A percentile compares a stretch with the other conserved stretches of the same genome.
These are phyloP conservation scores for Blastomyces gilchristii DNA, from an alignment of 2,329 filamentous ascomycete genomes.

Conservation along the genomic window DNA sequence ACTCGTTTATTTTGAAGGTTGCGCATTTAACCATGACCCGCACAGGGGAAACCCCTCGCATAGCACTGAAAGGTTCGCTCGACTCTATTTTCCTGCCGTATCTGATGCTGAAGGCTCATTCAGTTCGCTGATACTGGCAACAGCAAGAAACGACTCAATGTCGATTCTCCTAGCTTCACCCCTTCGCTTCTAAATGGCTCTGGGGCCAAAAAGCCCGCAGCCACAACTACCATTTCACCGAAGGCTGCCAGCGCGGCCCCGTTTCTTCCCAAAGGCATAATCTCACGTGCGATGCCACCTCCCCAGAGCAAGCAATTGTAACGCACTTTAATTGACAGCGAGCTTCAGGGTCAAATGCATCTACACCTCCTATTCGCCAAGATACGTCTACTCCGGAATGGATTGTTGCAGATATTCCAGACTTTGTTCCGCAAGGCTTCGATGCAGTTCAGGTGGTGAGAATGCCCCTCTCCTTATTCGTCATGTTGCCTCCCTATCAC, in stretches of 20 bases:
- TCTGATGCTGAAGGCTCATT: background rate
- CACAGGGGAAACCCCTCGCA: slow-evolving; percentile 45
- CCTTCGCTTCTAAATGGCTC: slow-evolving; percentile 45
- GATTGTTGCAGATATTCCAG: slow-evolving; percentile 37
- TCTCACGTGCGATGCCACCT: slow-evolving; percentile 24
- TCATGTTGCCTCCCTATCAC: background rate
- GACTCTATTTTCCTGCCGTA: slow-evolving; percentile 6
- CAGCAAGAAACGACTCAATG: slow-evolving; percentile 67
- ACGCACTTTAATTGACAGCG: slow-evolving; percentile 8
- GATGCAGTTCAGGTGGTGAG: slow-evolving; percentile 33
- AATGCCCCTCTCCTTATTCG: background rate
- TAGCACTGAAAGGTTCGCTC: slow-evolving; percentile 32
- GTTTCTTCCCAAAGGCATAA: slow-evolving; percentile 33
- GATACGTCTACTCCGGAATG: slow-evolving; percentile 35
- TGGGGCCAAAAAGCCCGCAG: slow-evolving; percentile 51
- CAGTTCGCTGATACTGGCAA: background rate
- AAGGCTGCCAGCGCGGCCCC: slow-evolving; percentile 79
- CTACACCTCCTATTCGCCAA: slow-evolving; percentile 32
- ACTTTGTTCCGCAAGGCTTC: slow-evolving; percentile 47
- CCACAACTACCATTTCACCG: slow-evolving; percentile 62
- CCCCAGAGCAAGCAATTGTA: slow-evolving; percentile 7
- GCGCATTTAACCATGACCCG: slow-evolving; percentile 79
- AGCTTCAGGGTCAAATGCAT: slow-evolving; percentile 31
- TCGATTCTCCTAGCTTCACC: slow-evolving; percentile 92
- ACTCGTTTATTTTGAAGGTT: slow-evolving; percentile 39